Base-by-base conservation (phyloP, 2,329 filamentous ascomycete species). In the Epichloe festucae region DNA sequence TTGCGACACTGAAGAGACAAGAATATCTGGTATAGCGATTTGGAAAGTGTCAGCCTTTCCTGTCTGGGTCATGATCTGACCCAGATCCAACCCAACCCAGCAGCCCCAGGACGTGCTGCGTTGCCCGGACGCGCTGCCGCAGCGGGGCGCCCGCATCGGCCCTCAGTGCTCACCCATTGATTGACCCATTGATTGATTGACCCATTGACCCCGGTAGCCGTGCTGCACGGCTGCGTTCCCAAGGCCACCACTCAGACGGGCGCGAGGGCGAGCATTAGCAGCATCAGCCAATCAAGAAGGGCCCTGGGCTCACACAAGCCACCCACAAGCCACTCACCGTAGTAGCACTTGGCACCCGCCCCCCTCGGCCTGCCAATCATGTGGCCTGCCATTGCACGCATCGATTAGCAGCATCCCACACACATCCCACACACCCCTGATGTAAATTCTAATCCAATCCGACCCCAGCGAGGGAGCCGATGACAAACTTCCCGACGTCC, bases 351-450 rank as follows among this genome's bases (percentile, higher is more conserved):
- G 10, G 41, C 51, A 44, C 34, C 15, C 43, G 44, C 51, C 39
- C 27, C 52, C 54, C 45, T 53, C 42, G 40, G 54, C 31, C 55
- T 56, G 55, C 65, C 64, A 67, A 67, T 67, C 61, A 65, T 62
- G 61, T 65, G 60, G 56, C 58, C 57, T 56, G 57, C 55, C 54
- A 53, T 51, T 49, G 34, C 50, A 56, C 56, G 53, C 54, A 55
- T 55, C 55, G 48, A 57, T 51, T 54, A 49, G 50, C 52, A 51
- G 48, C 52, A 51, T 57, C 56, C 54, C 54, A 56, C 55, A 54
- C 17, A 17, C 52, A 51, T 57, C 56, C 54, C 54, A 56, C 55
- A 54, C 56, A 54, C 53, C 52, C 53, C 52, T 55, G 50, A 51
- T 51, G 17, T 17, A 19, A 19, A 19, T 19, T 19, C 19, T 19